Base-by-base conservation (phyloP, 208 protist species). In the Acanthamoeba rhysodes region DNA sequence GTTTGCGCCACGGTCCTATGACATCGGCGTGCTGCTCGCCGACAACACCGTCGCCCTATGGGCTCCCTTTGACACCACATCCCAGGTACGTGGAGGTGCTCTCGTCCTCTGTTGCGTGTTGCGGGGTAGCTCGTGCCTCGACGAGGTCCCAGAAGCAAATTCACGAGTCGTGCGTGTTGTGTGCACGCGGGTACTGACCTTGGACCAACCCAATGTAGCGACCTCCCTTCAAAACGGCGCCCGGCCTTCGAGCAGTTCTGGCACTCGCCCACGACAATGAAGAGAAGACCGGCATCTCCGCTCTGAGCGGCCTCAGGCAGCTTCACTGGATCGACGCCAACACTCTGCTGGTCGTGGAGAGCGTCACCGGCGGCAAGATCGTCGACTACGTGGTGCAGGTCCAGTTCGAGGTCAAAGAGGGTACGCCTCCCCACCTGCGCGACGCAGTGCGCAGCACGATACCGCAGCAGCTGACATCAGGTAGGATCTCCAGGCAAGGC, bases 41-140 rank as follows among this genome's bases (percentile, higher is more conserved):
- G 53, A 95, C 76, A 93, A 91, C 27, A 68, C 64, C 9, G 87
- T 96, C 27, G 4, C 64, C 5, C 55, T 96, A 14, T 96, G 91
- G 41, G 87, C 32, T 4, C 53, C 90, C 14, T 57, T 59, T 18
- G 90, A 72, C 66, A 50, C 37, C 24, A 29, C 74, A 18, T n/a
- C 32, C 41, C 74, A 78, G 32, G 70, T 78, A 41, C 9, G 32
- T 8, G 18, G 24, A 14, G 32, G 0, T 12, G 32, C 32, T n/a
- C 24, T 10, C 24, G 9, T 7, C 29, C 29, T 8, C 9, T 18
- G 66, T 24, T 34, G 20, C 7, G 10, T 34, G 32, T n/a, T n/a
- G n/a, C n/a, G n/a, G n/a, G n/a, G n/a, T n/a, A n/a, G n/a, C n/a
- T n/a, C n/a, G n/a, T n/a, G n/a, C n/a, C n/a, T n/a, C n/a, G n/a